These are phyloP conservation scores for Tuber microsphaerosporum DNA, from an alignment of 495 filamentous ascomycete genomes.

Conservation along the genomic window DNA sequence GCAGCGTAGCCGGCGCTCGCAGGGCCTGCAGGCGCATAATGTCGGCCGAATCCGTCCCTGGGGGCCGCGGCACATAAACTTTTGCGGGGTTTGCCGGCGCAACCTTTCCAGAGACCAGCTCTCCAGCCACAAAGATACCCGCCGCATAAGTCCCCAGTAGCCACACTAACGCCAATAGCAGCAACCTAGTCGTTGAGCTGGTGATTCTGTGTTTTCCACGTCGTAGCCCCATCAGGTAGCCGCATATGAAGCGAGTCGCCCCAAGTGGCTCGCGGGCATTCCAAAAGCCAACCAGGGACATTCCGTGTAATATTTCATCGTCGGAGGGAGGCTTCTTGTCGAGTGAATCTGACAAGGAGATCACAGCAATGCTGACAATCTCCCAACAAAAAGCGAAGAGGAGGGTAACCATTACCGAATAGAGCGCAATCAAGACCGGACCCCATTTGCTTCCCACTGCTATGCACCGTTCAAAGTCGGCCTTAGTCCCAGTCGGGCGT, in stretches of 20 bases:
- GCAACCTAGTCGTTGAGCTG: neutral
- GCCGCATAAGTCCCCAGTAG: neutral
- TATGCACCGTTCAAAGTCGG: neutral
- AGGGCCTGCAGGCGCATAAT: neutral
- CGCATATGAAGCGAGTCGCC: neutral
- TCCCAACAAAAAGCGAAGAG: neutral
- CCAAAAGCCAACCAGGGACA: neutral
- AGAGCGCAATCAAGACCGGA: neutral
- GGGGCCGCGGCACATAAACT: neutral
- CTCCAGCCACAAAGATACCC: neutral
- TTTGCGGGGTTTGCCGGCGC: neutral
- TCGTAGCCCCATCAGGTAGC: no score
- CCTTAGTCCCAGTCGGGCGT: neutral
- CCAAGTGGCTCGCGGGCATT: neutral
- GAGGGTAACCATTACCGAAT: neutral
- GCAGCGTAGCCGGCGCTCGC: neutral
- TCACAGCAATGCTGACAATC: neutral
- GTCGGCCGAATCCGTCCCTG: neutral
- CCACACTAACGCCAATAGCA: neutral
- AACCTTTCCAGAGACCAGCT: neutral
- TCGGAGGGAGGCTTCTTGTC: no score
- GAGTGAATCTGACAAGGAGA: neutral
- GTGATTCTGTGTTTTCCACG: no score
- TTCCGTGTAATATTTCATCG: neutral
- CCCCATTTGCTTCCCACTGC: neutral